Conservation (phyloP, 495 filamentous ascomycete species). For the Aspergillus bertholletiae region DNA sequence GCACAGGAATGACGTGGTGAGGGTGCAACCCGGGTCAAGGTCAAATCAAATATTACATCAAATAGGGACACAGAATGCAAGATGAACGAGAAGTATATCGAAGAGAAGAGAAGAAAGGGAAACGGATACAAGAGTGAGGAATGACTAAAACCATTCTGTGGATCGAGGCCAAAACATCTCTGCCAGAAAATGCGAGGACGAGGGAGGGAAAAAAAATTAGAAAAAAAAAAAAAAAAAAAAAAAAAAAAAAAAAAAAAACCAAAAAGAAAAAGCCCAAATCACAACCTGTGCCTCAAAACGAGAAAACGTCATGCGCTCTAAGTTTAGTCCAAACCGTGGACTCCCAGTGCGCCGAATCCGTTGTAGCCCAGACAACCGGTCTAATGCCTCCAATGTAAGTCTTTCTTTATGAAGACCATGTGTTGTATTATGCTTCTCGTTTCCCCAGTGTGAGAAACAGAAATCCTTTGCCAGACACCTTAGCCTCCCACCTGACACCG, state of each 20-base stretch:
- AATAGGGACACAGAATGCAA: slow-evolving; percentile 20
- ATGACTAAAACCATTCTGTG: neutral
- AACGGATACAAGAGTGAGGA: slow-evolving; percentile 19
- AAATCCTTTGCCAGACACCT: slow-evolving; percentile 20
- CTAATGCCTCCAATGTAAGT: slow-evolving; percentile 12
- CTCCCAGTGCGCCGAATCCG: slow-evolving; percentile 17
- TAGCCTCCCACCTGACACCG: slow-evolving; percentile 21
- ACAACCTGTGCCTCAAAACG: slow-evolving; percentile 15
- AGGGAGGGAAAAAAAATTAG: slow-evolving; percentile 11
- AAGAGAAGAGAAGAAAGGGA: slow-evolving; percentile 8
- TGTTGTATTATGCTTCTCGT: slow-evolving; percentile 4
- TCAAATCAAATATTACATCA: slow-evolving; percentile 18
- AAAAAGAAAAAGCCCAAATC: slow-evolving; percentile 17
- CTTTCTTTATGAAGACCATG: neutral
- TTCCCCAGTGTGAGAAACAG: slow-evolving; percentile 1
- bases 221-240: no score
- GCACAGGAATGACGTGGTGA: slow-evolving; percentile 15
- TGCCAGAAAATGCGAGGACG: neutral
- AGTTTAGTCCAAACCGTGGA: slow-evolving; percentile 16
- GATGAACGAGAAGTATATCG: slow-evolving; percentile 17
- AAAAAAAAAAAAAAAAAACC: no score
- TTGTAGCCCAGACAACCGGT: slow-evolving; percentile 11
- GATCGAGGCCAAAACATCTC: neutral
- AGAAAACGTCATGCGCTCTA: slow-evolving; percentile 28
- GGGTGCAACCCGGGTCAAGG: slow-evolving; percentile 9